Base-by-base conservation (phyloP, 371 early-diverging fungal genomes). In the Mucor plumbeus region DNA sequence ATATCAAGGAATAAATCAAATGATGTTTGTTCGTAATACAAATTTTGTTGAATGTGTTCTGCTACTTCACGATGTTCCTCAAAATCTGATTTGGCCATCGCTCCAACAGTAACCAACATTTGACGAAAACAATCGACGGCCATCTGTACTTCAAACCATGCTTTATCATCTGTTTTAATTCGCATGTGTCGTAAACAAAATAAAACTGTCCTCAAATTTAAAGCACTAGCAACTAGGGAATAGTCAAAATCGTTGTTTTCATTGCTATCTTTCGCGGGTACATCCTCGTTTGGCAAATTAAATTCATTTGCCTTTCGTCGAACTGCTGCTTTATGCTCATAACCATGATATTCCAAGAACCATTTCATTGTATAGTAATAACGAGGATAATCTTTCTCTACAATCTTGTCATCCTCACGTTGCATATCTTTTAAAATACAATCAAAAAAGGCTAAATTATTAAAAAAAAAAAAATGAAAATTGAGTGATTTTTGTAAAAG, bases 21-120 rank as follows among this genome's bases (percentile, higher is more conserved):
- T 0, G 85, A 83, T 0, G 84, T 73, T 21, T 88, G 85, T 38
- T 91, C 92, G 61, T 93, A 89, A 61, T 87, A 91, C 31, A 93
- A 63, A 48, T 91, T 91, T 66, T 83, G 84, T 66, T 90, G 93
- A 44, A 91, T 82, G 70, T 86, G 84, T 19, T 85, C 87, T 7
- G 92, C 85, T 0, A 84, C 79, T 8, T 89, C 88, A 0, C 78
- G 75, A 56, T 80, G 83, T 19, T 89, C 86, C 54, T 84, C 82
- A 13, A 82, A 68, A 7, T 72, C 63, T 8, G 86, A 82, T 21
- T 69, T 63, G 15, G 61, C 61, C 92, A 92, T 91, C 5, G 65
- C 75, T 19, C 80, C 68, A 13, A 90, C 56, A 0, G 84, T 78
- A 8, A 84, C 33, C 10, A 91, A 75, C 70, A 91, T 78, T 62